These are phyloP conservation scores for Penicillium cinerascens DNA, from an alignment of 495 filamentous ascomycete species.

Conservation along the genomic window DNA sequence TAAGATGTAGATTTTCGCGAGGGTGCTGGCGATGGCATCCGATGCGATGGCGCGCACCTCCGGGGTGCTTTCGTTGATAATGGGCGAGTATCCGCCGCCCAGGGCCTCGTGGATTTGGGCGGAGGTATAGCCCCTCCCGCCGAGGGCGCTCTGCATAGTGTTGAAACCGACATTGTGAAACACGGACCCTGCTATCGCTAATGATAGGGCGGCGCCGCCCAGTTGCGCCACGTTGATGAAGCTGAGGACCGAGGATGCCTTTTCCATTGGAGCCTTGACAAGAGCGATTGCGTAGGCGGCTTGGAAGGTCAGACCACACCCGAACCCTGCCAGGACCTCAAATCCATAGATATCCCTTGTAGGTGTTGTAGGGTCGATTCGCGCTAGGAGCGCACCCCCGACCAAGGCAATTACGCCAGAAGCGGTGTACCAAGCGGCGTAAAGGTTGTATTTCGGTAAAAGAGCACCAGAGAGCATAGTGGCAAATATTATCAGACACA, in stretches of 20 bases:
- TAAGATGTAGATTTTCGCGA: not conserved
- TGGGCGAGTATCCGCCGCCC: not conserved
- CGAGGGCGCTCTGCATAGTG: not conserved
- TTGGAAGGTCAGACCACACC: slow-evolving; percentile 48
- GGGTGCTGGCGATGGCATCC: not conserved
- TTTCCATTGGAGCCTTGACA: slow-evolving; percentile 29
- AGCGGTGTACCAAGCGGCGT: too few relatives aligned
- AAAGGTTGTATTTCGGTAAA: too few relatives aligned
- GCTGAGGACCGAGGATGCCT: slow-evolving; percentile 36
- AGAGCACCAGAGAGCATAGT: slow-evolving; percentile 32
- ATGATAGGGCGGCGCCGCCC: slow-evolving; percentile 42
- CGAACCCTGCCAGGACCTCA: slow-evolving; percentile 46
- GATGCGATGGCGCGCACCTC: not conserved
- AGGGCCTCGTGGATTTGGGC: not conserved
- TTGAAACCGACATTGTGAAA: slow-evolving; percentile 23
- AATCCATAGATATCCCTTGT: slow-evolving; percentile 49
- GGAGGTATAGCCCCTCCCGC: not conserved
- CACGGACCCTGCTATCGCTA: slow-evolving; percentile 51
- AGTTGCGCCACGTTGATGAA: slow-evolving; percentile 51
- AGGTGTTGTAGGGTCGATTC: slow-evolving; percentile 15
- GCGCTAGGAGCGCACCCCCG: not conserved
- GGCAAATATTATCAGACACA: slow-evolving; percentile 20
- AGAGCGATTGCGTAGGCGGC: slow-evolving; percentile 49
- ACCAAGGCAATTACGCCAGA: too few relatives aligned
- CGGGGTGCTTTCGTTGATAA: not conserved